Percentiles rank a stretch among this genome's conserved stretches.
Evolutionary conservation across 2,329 filamentous ascomycete species (phyloP).

Genomic region (Monosporascus sp.): DNA sequence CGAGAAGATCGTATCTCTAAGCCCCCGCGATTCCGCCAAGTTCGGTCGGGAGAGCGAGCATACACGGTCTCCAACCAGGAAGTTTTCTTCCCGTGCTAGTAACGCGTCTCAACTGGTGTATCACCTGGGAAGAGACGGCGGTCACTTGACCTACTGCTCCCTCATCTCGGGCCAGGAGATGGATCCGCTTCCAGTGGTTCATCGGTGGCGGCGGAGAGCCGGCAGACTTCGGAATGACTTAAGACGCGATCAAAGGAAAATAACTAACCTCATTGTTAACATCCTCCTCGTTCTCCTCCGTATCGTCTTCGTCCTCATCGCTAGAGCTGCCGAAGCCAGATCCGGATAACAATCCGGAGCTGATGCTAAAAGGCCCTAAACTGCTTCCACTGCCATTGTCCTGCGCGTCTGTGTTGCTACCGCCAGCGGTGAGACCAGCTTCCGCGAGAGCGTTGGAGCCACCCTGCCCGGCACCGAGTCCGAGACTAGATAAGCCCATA

Average conservation of each 20-base stretch:
- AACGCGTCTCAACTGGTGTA: no score
- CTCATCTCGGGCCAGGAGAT: no score
- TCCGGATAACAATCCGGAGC: slow-evolving; percentile 64
- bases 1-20: no score
- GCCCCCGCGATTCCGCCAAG: no score
- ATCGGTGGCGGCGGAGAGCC: no score
- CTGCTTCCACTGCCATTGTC: slow-evolving; percentile 60
- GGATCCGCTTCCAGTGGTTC: no score
- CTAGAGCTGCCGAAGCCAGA: slow-evolving; percentile 93
- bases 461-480: slow-evolving; percentile 28
- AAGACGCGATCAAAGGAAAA: slow-evolving; percentile 17
- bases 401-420: slow-evolving; percentile 52
- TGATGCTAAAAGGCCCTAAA: slow-evolving; percentile 67
- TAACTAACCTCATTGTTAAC: slow-evolving; percentile 61
- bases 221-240: no score
- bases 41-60: no score
- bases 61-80: no score
- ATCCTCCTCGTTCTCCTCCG: slow-evolving; percentile 77
- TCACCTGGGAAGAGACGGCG: no score
- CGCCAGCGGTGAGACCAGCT: slow-evolving; percentile 70
- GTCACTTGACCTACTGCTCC: no score
- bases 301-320: slow-evolving; percentile 93
- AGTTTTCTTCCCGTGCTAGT: no score
- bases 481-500: slow-evolving; percentile 44
- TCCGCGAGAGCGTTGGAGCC: slow-evolving; percentile 69